Evolutionary conservation across 257 asterid species (phyloP), one percentile per base, ranked within the genome.

Genomic region (Osmanthus fragrans): DNA sequence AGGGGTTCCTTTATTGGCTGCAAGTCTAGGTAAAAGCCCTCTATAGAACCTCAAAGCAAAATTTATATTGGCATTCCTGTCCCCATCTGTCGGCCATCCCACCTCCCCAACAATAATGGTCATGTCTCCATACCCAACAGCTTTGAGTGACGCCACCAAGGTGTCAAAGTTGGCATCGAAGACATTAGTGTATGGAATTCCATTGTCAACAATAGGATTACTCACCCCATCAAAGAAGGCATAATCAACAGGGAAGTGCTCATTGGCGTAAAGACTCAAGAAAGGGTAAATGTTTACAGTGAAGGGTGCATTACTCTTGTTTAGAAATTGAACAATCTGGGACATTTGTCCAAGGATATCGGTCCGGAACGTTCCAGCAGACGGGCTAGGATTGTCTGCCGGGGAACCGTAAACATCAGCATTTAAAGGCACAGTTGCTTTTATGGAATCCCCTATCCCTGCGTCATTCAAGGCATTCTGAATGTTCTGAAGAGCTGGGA

Each of bases 61-160:
- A 80, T 87, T 80, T 30, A 80, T 63, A 72, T 89, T 91, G 77
- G 92, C 97, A 7, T 91, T 87, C 76, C 69, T 81, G 80, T 90
- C 93, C 37, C 96, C 97, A 49, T 88, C 88, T 0, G 96, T 91
- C 0, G 97, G 97, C 97, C 97, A 91, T 40, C 97, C 97, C 64
- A 90, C 97, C 85, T 91, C 96, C 76, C 97, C 97, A 3, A 90
- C 93, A 4, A 91, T 81, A 67, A 91, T 85, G 75, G 88, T 47
- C 93, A 91, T 86, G 19, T 90, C 92, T 4, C 95, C 92, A 8
- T 40, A 76, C 1, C 93, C 94, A 29, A 80, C 33, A 7, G 92
- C 93, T 73, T 63, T 86, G n/a, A 91, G 84, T 0, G 97, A 76
- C 1, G 97, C 86, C 37, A 87, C 95, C 78, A 91, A 78, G 5